Conservation (phyloP, 139 green algal genomes). For the Tetratostichococcus sp. region DNA sequence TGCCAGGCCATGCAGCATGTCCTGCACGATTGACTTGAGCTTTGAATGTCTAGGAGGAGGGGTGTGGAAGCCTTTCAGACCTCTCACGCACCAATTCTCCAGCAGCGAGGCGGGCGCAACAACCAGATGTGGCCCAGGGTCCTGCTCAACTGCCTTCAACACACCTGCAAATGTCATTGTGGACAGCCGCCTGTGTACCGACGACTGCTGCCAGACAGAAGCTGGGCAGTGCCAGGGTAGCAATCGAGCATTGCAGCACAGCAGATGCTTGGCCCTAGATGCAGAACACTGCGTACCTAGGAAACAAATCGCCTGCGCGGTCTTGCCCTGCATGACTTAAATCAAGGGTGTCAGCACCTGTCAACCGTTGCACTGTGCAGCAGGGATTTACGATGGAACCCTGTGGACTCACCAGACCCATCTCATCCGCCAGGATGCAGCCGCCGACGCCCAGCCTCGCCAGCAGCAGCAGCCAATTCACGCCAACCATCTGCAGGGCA, state of each 20-base stretch:
- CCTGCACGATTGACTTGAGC: no score
- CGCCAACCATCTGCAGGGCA: slow-evolving; percentile 81
- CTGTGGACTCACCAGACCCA: slow-evolving; percentile 10
- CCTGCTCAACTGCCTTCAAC: slow-evolving; percentile 20
- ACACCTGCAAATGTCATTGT: slow-evolving; percentile 8
- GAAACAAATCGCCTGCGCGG: slow-evolving; percentile 82
- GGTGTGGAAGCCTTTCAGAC: no score
- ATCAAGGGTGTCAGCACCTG: not conserved
- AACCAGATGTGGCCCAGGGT: slow-evolving; percentile 59
- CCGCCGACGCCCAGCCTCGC: slow-evolving; percentile 43
- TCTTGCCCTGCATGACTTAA: slow-evolving; percentile 85
- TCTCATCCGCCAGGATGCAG: slow-evolving; percentile 89
- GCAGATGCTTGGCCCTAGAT: no score
- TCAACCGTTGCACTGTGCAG: no score
- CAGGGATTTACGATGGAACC: no score
- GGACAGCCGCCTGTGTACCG: no score
- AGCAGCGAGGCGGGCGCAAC: slow-evolving; percentile 73
- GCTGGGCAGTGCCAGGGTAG: no score
- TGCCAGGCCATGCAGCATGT: no score
- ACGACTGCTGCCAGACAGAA: no score
- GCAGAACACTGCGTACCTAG: slow-evolving; percentile 38
- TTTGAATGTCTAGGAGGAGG: no score
- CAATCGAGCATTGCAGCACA: no score
- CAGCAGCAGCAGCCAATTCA: slow-evolving; percentile 92
- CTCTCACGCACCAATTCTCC: slow-evolving; percentile 74